These are phyloP conservation scores for Amylostereum chailletii DNA, from an alignment of 1,284 basidiomycete genomes.

Conservation along the genomic window DNA sequence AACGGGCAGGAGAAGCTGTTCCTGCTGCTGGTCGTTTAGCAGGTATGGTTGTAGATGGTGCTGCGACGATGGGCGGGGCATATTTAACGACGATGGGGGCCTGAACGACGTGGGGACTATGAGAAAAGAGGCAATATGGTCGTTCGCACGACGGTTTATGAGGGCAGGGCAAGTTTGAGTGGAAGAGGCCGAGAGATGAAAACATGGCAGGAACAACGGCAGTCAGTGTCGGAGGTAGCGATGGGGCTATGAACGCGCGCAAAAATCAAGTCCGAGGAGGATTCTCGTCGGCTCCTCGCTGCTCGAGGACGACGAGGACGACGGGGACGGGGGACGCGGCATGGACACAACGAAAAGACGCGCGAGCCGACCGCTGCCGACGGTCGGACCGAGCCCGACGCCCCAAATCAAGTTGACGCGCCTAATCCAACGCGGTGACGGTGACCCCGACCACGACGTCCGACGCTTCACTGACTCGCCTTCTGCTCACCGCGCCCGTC, in stretches of 20 bases:
- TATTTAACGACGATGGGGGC: conserved; percentile 31
- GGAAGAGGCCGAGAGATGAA: conserved; percentile 50
- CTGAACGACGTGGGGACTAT: conserved; percentile 31
- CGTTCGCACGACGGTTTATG: conserved; percentile 38
- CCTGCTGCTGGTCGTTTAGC: conserved; percentile 10
- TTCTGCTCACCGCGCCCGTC: neutral
- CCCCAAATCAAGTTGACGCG: too few species aligned
- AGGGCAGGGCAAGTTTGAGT: conserved; percentile 49
- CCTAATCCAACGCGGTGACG: neutral
- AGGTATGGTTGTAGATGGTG: conserved; percentile 8
- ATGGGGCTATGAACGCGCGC: neutral
- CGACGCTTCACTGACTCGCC: neutral
- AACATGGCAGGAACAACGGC: conserved; percentile 43
- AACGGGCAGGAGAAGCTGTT: conserved; percentile 4
- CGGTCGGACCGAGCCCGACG: too few species aligned
- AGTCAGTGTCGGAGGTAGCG: neutral
- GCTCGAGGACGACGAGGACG: too few species aligned
- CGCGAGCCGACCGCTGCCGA: too few species aligned
- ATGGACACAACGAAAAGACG: too few species aligned
- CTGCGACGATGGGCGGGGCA: conserved; percentile 19
- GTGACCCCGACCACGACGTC: too few species aligned
- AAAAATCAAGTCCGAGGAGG: too few species aligned
- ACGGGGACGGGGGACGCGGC: too few species aligned
- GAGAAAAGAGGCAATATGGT: conserved; percentile 57
- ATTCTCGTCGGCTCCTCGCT: too few species aligned